phyloP scores from a whole-genome alignment of 2,329 filamentous ascomycete genomes.

The Hypoxylon sp. region DNA sequence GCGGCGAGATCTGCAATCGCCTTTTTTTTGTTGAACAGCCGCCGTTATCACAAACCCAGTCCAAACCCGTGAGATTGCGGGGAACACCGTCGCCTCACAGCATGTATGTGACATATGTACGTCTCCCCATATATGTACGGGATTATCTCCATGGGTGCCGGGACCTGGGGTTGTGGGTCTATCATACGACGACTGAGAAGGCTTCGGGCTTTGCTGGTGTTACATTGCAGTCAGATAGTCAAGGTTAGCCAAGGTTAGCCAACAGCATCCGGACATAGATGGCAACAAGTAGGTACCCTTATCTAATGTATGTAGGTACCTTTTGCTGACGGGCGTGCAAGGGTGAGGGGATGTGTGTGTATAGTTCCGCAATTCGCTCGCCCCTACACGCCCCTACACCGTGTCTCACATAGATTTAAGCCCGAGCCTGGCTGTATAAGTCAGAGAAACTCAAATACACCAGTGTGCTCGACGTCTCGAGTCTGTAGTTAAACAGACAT shows the following conservation, averaged over 20 bases:
- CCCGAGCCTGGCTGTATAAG: slow-evolving; percentile 28
- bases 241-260: slow-evolving; percentile 11
- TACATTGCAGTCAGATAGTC: slow-evolving; percentile 40
- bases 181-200: slow-evolving; percentile 38
- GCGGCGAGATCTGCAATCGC: slow-evolving; percentile 18
- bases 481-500: neutral
- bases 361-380: slow-evolving; percentile 28
- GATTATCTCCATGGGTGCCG: slow-evolving; percentile 17
- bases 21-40: slow-evolving; percentile 19
- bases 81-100: slow-evolving; percentile 38
- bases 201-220: slow-evolving; percentile 43
- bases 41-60: slow-evolving; percentile 19
- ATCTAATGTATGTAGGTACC: slow-evolving; percentile 33
- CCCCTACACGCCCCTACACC: slow-evolving; percentile 7
- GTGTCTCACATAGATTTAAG: slow-evolving; percentile 35
- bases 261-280: slow-evolving; percentile 31
- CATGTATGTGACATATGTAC: slow-evolving; percentile 33
- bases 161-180: slow-evolving; percentile 33
- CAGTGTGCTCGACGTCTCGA: slow-evolving; percentile 10
- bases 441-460: neutral
- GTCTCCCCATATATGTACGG: slow-evolving; percentile 19
- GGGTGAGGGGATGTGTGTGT: slow-evolving; percentile 21
- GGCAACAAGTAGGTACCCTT: slow-evolving; percentile 37
- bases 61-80: slow-evolving; percentile 26
- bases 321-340: slow-evolving; percentile 22